Evolutionary conservation across 805 yeast genomes (phyloP).

Genomic region (Candida suzukii): DNA sequence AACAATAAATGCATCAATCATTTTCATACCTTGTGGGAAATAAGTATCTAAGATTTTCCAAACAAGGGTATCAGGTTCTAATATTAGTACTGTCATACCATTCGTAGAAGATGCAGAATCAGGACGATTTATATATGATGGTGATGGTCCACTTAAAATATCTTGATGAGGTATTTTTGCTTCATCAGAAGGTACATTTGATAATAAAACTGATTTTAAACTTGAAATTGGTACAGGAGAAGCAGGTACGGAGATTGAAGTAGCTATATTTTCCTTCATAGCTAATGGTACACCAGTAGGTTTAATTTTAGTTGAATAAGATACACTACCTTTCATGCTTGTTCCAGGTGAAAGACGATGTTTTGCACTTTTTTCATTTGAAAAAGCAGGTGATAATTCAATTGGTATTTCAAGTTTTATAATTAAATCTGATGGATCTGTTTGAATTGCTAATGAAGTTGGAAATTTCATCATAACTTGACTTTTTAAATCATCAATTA

Average conservation of each 20-base stretch:
- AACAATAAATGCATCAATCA: slow-evolving; percentile 57
- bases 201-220: slow-evolving; percentile 14
- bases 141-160: background rate
- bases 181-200: background rate
- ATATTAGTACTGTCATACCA: background rate
- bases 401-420: slow-evolving; percentile 22
- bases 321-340: too few relatives aligned
- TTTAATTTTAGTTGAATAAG: too few relatives aligned
- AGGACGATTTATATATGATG: background rate
- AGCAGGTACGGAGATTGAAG: slow-evolving; percentile 9
- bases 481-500: slow-evolving; percentile 77
- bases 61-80: slow-evolving; percentile 59
- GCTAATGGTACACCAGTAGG: too few relatives aligned
- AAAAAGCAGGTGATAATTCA: background rate
- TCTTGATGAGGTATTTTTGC: background rate
- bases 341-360: too few relatives aligned
- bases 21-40: slow-evolving; percentile 62
- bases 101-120: background rate
- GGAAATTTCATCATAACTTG: slow-evolving; percentile 60
- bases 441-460: slow-evolving; percentile 49
- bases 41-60: slow-evolving; percentile 51
- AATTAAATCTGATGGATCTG: slow-evolving; percentile 64
- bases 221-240: slow-evolving; percentile 22
- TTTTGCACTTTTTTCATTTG: too few relatives aligned
- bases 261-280: background rate